phyloP scores from a whole-genome alignment of 2,329 filamentous ascomycete species.

The Tolypocladium cylindrosporum region DNA sequence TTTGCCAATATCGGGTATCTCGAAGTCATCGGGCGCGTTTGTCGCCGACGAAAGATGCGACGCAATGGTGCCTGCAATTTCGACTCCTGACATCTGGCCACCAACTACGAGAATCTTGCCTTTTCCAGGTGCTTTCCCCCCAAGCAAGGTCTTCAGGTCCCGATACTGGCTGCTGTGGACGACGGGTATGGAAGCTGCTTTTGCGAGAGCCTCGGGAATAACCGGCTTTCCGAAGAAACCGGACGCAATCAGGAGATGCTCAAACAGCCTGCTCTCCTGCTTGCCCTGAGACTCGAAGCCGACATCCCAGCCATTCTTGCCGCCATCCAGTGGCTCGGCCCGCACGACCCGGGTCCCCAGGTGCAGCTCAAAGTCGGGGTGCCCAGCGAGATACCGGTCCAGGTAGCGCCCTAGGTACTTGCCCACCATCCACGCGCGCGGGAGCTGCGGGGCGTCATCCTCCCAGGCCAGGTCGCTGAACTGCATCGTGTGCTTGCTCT shows the following conservation, averaged over 20 bases:
- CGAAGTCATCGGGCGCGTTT: slow-evolving; percentile 37
- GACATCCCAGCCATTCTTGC: slow-evolving; percentile 33
- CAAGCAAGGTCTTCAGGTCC: slow-evolving; percentile 38
- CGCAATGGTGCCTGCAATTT: slow-evolving; percentile 64
- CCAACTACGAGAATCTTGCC: slow-evolving; percentile 66
- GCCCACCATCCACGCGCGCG: slow-evolving; percentile 68
- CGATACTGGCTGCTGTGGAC: slow-evolving; percentile 62
- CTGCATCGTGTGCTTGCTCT: slow-evolving; percentile 66
- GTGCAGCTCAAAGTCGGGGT: slow-evolving; percentile 31
- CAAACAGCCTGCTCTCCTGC: slow-evolving; percentile 45
- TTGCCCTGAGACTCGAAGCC: slow-evolving; percentile 22
- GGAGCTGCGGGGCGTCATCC: slow-evolving; percentile 51
- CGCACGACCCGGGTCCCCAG: slow-evolving; percentile 37
- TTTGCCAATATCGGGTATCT: slow-evolving; percentile 31
- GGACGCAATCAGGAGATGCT: slow-evolving; percentile 62
- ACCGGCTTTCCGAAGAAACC: slow-evolving; percentile 63
- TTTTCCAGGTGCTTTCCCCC: slow-evolving; percentile 22
- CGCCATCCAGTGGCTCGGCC: slow-evolving; percentile 19
- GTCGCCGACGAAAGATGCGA: slow-evolving; percentile 56
- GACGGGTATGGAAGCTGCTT: slow-evolving; percentile 32
- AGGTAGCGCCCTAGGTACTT: slow-evolving; percentile 59
- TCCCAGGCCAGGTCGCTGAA: slow-evolving; percentile 67
- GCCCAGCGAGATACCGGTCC: slow-evolving; percentile 40
- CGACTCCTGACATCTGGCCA: slow-evolving; percentile 74
- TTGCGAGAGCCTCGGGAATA: slow-evolving; percentile 34